These are phyloP conservation scores for Ulmus americana DNA, from an alignment of 331 rosid species.

Conservation along the genomic window DNA sequence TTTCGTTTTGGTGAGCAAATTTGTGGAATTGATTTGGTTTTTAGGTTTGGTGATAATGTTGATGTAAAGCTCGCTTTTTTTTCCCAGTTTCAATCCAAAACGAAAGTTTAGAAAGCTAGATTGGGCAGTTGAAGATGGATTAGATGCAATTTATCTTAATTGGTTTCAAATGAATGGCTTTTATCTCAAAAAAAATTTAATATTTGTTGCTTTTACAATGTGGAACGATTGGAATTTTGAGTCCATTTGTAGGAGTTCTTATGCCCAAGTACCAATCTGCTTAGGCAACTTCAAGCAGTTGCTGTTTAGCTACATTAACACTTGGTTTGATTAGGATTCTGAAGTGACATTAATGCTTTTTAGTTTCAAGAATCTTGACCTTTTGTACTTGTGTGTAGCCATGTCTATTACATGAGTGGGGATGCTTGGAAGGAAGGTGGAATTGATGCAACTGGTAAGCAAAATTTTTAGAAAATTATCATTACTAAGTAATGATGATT, in stretches of 20 bases:
- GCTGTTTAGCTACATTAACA: background rate
- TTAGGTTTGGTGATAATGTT: slow-evolving; percentile 6
- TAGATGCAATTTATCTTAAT: too few relatives aligned
- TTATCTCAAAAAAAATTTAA: too few relatives aligned
- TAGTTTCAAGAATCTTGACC: slow-evolving; percentile 23
- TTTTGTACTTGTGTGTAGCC: slow-evolving; percentile 46
- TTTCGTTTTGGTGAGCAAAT: slow-evolving; percentile 9
- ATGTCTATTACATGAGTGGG: slow-evolving; percentile 95
- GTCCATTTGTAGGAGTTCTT: background rate
- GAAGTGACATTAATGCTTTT: slow-evolving; percentile 7
- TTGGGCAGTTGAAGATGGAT: too few relatives aligned
- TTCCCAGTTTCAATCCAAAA: too few relatives aligned
- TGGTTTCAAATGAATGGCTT: too few relatives aligned
- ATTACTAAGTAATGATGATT: background rate
- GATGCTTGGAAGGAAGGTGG: slow-evolving; percentile 99
- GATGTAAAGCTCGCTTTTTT: background rate
- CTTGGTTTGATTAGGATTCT: background rate
- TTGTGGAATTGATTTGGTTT: background rate
- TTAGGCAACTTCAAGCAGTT: background rate
- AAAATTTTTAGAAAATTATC: background rate
- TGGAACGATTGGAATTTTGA: background rate
- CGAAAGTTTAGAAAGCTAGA: too few relatives aligned
- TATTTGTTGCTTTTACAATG: background rate
- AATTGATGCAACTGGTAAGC: slow-evolving; percentile 91
- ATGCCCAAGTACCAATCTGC: background rate